Conservation (phyloP, 2,329 filamentous ascomycete species). For the Pseudogymnoascus sp. region DNA sequence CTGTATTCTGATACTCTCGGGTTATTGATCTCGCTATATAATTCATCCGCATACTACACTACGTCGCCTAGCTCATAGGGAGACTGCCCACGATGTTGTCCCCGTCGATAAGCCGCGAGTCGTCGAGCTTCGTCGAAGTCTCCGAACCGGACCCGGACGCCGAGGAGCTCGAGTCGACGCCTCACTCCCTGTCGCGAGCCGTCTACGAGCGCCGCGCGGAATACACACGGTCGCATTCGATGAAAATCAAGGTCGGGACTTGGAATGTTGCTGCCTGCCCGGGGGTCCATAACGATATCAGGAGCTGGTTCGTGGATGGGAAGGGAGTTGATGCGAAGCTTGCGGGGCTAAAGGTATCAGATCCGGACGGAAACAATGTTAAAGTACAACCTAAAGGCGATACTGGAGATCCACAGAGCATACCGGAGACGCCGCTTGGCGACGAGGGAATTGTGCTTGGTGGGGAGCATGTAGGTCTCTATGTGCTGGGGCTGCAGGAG, state of each 20-base stretch:
- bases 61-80: background rate
- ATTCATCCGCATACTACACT: background rate
- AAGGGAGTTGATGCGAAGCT: slow-evolving; percentile 59
- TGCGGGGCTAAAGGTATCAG: slow-evolving; percentile 41
- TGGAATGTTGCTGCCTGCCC: slow-evolving; percentile 90
- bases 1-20: background rate
- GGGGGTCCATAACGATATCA: slow-evolving; percentile 80
- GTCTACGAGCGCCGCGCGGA: slow-evolving; percentile 68
- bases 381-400: slow-evolving; percentile 36
- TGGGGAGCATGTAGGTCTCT: slow-evolving; percentile 70
- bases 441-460: slow-evolving; percentile 36
- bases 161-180: slow-evolving; percentile 28
- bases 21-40: background rate
- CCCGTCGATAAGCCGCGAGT: background rate
- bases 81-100: background rate
- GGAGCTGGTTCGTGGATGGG: slow-evolving; percentile 77
- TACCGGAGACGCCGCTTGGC: slow-evolving; percentile 26
- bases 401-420: slow-evolving; percentile 20
- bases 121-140: background rate
- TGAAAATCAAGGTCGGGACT: slow-evolving; percentile 81
- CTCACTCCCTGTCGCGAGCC: slow-evolving; percentile 51
- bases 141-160: background rate
- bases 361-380: slow-evolving; percentile 25
- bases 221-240: slow-evolving; percentile 64
- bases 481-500: slow-evolving; percentile 86